Conservation (phyloP, 257 asterid genomes). For the Fraxinus anomala region DNA sequence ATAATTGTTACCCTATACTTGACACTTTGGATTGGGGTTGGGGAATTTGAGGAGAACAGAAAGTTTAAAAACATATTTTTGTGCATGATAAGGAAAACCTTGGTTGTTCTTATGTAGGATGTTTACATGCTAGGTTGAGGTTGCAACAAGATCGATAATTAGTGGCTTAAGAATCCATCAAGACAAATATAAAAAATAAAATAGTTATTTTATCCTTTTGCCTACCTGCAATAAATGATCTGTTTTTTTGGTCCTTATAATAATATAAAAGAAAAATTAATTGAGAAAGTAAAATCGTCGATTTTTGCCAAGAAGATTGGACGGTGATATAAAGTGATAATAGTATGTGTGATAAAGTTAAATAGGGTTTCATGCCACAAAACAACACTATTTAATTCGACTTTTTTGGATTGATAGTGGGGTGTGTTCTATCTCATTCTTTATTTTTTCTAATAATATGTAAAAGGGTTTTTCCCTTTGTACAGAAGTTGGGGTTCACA, state of each 20-base stretch:
- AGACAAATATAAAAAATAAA: not conserved
- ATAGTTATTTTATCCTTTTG: too few relatives aligned
- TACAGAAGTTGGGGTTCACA: too few relatives aligned
- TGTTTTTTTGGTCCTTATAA: too few relatives aligned
- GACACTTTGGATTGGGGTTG: not conserved
- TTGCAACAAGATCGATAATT: too few relatives aligned
- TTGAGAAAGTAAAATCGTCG: not conserved
- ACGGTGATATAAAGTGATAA: not conserved
- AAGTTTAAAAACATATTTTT: not conserved
- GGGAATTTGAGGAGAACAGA: not conserved
- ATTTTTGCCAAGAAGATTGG: not conserved
- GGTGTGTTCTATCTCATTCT: not conserved
- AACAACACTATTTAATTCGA: not conserved
- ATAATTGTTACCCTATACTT: too few relatives aligned
- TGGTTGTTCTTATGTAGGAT: not conserved
- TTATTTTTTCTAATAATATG: not conserved
- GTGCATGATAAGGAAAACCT: not conserved
- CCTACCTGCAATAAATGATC: too few relatives aligned
- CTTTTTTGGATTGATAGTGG: not conserved
- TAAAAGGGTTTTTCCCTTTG: too few relatives aligned
- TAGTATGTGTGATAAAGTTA: not conserved
- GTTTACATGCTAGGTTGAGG: not conserved
- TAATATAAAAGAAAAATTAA: too few relatives aligned
- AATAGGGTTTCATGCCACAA: not conserved
- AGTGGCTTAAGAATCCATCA: not conserved